Conservation (phyloP, 345 rosid species). For the Salix brachista region DNA sequence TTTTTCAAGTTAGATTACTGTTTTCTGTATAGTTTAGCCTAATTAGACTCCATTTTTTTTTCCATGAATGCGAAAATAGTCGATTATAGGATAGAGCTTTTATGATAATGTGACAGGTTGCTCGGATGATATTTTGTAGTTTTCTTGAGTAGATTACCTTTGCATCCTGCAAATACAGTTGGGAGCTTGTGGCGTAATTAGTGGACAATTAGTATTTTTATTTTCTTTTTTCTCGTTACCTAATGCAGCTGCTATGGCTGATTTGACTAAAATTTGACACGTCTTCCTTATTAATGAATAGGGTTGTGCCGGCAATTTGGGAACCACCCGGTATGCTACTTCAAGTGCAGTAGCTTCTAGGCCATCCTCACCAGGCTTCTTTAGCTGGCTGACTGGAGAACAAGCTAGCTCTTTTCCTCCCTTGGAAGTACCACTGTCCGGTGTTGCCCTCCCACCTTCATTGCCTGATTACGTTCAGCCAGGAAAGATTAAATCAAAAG, state of each 20-base stretch:
- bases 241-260: neutral
- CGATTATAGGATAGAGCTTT: neutral
- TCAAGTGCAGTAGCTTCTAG: constrained; percentile 49
- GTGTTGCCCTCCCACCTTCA: constrained; percentile 50
- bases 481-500: constrained; percentile 46
- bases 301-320: constrained; percentile 46
- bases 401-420: constrained; percentile 43
- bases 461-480: constrained; percentile 63
- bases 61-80: neutral
- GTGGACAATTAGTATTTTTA: neutral
- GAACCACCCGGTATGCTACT: constrained; percentile 46
- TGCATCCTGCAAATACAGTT: neutral
- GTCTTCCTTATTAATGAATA: constrained; percentile 12
- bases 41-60: neutral
- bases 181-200: neutral
- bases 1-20: neutral
- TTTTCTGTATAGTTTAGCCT: neutral
- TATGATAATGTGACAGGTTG: neutral
- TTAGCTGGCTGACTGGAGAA: constrained; percentile 66
- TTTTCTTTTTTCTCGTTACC: neutral
- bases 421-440: constrained; percentile 51
- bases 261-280: neutral
- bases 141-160: neutral
- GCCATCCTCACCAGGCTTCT: constrained; percentile 44
- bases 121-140: neutral